These are phyloP conservation scores for Patellifolia procumbens DNA, from an alignment of 179 eudicot species.

Conservation along the genomic window DNA sequence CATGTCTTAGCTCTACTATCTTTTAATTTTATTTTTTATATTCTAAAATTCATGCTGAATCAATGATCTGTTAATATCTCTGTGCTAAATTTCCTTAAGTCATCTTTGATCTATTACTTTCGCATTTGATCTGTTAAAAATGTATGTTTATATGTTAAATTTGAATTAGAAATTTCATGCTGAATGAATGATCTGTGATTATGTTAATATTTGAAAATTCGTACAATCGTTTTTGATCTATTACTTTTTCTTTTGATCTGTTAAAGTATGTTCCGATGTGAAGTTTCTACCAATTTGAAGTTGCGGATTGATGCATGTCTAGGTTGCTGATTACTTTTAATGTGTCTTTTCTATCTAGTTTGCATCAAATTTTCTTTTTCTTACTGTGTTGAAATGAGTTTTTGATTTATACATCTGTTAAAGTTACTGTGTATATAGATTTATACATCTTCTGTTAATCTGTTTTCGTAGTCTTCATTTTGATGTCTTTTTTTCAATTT, in stretches of 20 bases:
- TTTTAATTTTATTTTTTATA: no score
- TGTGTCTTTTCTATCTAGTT: not conserved
- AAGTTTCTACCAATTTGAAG: not conserved
- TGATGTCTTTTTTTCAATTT: no score
- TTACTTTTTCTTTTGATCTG: not conserved
- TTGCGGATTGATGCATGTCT: not conserved
- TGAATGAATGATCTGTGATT: no score
- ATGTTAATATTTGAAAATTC: not conserved
- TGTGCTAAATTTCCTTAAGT: no score
- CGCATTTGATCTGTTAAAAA: no score
- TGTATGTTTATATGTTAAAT: no score
- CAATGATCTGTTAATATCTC: no score
- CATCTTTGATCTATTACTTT: no score
- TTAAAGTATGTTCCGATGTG: not conserved
- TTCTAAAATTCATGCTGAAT: no score
- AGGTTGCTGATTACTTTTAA: not conserved
- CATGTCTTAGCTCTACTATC: no score
- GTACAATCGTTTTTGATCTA: not conserved
- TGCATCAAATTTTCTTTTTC: not conserved
- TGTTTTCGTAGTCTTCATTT: no score
- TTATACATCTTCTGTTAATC: no score
- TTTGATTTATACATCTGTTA: not conserved
- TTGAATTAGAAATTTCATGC: not conserved
- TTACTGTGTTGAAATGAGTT: not conserved
- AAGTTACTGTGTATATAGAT: not conserved